Evolutionary conservation across 2,329 filamentous ascomycete genomes (phyloP), one percentile per base, ranked within the genome.

Genomic region (Botrytis porri): DNA sequence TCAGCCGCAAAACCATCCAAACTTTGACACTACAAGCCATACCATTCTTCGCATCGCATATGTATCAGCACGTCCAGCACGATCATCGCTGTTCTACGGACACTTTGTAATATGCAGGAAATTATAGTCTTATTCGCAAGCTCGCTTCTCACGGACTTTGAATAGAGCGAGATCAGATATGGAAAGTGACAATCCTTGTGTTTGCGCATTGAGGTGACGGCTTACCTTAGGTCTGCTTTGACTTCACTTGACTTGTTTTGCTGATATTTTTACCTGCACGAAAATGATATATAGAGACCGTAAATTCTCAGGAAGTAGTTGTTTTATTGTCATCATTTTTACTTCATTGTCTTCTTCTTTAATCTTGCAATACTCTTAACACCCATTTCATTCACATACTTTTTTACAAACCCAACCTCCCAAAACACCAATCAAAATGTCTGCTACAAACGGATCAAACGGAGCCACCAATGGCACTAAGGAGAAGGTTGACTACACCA

Each of bases 361-460:
- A 43, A 25, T 61, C 67, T 70, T 45, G 37, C 54, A 43, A 70
- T 70, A 45, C 39, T 60, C 41, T 62, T 70, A 39, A 70, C 62
- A 45, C 54, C 54, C n/a, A 70, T 45, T 45, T 45, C 18, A 43
- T 32, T 25, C 37, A 57, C n/a, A 7, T n/a, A 54, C 64, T 39
- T 32, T 54, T 18, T 67, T 25, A 32, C 48, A 18, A 32, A 43
- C 18, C 4, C 45, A 35, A 25, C n/a, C 67, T 61, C 20, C 60
- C 29, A 20, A 60, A 61, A 70, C 1, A 62, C 5, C 20, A 25
- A 14, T 37, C 70, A 75, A 74, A 70, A 75, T 75, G 74, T 25
- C 65, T 69, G 67, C 71, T 66, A 67, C 75, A 39, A 71, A 70
- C 48, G 73, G 66, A 69, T 41, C 59, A 29, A 59, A 61, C 59